Evolutionary conservation across 2,329 filamentous ascomycete genomes (phyloP).

Genomic region (Alternaria brassicae): DNA sequence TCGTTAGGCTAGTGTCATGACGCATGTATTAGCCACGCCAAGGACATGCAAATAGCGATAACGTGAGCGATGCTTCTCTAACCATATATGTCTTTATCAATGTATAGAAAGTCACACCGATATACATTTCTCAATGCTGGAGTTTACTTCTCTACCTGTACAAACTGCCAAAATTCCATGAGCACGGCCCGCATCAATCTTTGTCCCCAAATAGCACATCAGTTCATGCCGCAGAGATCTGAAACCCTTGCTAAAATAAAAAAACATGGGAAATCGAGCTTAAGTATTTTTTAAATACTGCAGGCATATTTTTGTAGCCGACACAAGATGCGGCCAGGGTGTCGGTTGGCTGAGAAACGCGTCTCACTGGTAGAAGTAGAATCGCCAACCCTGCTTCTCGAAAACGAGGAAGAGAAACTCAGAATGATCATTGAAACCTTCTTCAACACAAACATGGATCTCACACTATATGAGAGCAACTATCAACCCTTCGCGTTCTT

Average conservation of each 20-base stretch:
- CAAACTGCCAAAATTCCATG: not conserved
- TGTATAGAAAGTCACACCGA: not conserved
- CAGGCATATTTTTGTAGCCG: not conserved
- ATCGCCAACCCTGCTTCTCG: not conserved
- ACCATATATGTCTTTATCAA: not conserved
- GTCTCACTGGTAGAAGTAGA: not conserved
- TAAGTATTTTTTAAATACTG: not conserved
- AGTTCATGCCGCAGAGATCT: not conserved
- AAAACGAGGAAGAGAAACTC: not conserved
- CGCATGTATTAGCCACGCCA: not conserved
- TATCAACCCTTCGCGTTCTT: not conserved
- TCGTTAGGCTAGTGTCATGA: too few relatives aligned
- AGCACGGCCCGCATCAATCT: not conserved
- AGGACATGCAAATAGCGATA: not conserved
- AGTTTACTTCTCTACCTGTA: not conserved
- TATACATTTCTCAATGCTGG: not conserved
- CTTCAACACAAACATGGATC: not conserved
- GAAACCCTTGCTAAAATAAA: not conserved
- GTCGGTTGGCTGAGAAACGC: not conserved
- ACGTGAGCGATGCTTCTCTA: not conserved
- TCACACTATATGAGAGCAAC: not conserved
- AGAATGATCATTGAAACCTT: not conserved
- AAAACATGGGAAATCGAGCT: not conserved
- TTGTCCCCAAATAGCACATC: not conserved
- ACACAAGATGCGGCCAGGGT: not conserved